Evolutionary conservation across 2,329 filamentous ascomycete species (phyloP).

Genomic region (Botrytis tulipae): DNA sequence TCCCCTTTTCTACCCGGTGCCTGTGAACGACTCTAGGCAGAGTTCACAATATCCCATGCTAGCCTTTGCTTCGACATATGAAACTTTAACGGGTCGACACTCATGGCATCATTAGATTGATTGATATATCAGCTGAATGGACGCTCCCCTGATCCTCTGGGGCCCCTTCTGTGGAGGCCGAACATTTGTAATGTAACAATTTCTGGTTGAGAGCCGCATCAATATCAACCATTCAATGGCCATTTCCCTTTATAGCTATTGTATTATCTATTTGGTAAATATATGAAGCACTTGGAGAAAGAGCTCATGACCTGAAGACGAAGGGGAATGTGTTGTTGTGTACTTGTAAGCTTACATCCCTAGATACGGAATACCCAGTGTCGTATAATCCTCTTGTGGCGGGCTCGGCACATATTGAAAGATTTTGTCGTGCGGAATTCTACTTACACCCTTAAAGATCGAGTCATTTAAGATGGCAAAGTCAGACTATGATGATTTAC

Average conservation of each 20-base stretch:
- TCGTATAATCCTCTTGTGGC: background rate
- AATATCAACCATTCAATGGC: background rate
- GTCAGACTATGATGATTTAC: background rate
- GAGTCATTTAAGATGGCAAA: background rate
- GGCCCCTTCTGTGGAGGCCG: background rate
- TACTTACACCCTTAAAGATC: no score
- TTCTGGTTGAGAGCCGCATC: background rate
- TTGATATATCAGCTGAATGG: no score
- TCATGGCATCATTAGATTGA: background rate
- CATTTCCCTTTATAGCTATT: background rate
- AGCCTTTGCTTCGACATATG: background rate
- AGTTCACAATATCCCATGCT: background rate
- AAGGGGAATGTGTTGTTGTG: background rate
- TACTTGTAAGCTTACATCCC: background rate
- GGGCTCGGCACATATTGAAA: background rate
- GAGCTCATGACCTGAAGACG: background rate
- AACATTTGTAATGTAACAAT: background rate
- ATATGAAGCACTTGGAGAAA: background rate
- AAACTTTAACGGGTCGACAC: background rate
- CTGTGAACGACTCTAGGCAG: background rate
- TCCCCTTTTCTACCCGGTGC: background rate
- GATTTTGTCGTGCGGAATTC: background rate
- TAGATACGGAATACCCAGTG: background rate
- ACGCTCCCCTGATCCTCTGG: background rate
- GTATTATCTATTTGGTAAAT: background rate